These are phyloP conservation scores for Gracilaria domingensis DNA, from an alignment of 23 red algal genomes.

Conservation along the genomic window DNA sequence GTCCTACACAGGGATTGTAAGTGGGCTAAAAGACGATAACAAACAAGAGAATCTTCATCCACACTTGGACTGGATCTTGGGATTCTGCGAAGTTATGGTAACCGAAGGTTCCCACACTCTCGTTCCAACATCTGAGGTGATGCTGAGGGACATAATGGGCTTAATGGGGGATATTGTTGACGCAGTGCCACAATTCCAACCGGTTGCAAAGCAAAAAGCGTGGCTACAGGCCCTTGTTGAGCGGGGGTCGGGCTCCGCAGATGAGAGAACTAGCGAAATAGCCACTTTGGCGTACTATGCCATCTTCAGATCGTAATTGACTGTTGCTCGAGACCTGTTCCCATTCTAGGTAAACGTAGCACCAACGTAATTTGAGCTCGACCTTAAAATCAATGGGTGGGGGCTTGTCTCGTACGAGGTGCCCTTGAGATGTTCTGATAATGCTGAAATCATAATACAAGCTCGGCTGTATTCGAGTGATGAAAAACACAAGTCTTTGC, in stretches of 20 bases:
- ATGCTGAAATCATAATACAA: background rate
- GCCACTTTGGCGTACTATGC: constrained; percentile 34
- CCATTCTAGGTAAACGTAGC: background rate
- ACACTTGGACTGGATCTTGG: constrained; percentile 83
- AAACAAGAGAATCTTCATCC: constrained; percentile 73
- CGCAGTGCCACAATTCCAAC: constrained; percentile 62
- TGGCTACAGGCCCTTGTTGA: constrained; percentile 62
- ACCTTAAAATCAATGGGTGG: background rate
- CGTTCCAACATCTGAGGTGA: constrained; percentile 38
- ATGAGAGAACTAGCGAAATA: constrained; percentile 56
- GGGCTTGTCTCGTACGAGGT: background rate
- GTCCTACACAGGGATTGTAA: constrained; percentile 90
- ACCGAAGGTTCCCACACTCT: background rate
- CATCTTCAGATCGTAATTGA: constrained; percentile 55
- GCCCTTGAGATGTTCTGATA: background rate
- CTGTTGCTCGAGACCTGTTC: constrained; percentile 12
- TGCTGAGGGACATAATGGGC: constrained; percentile 35
- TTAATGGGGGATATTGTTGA: constrained; percentile 69
- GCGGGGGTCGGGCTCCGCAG: constrained; percentile 36
- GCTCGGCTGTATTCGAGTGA: background rate
- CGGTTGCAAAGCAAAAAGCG: constrained; percentile 18
- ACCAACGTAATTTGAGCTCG: background rate
- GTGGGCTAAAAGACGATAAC: constrained; percentile 76
- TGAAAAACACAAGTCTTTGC: background rate
- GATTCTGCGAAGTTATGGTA: constrained; percentile 75